Base-by-base conservation (phyloP, 306 rosid species). In the Hylodesmum podocarpum region DNA sequence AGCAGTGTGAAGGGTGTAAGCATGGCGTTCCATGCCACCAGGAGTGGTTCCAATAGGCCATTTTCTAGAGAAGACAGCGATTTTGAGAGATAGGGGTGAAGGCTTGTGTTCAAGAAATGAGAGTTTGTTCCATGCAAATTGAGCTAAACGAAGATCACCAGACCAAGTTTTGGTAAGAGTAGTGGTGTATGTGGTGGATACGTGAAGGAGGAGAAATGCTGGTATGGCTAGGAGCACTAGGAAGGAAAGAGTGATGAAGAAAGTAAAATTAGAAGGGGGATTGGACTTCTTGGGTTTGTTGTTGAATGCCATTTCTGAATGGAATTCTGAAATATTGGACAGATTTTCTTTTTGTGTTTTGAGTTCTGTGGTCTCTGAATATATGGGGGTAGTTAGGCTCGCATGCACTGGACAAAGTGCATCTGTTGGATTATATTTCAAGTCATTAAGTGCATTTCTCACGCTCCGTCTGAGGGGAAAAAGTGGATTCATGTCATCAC, bases 11-110 rank as follows among this genome's bases (percentile, higher is more conserved):
- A 95, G 91, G 5, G 97, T 95, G 81, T 88, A 79, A 3, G 97
- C 99, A 10, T 95, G 99, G 53, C 99, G 93, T 11, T 95, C 99
- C 99, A 95, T 95, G 84, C 99, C 99, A 0, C 99, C 99, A 0
- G 99, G 99, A 10, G 81, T 72, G 4, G 93, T 85, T 36, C 92
- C 87, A 16, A 85, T 86, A 2, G 99, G 99, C 99, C 99, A 95
- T 82, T 95, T 95, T 8, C 99, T 64, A 22, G 97, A 90, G 84
- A 95, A 95, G 22, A 92, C 99, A 0, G 97, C 97, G 53, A 95
- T 84, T 79, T 87, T 90, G 46, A 95, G 90, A 75, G 81, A 3
- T 43, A 77, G 27, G 0, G 86, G 85, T 6, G 92, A 77, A 16
- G 93, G 78, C 3, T 13, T 77, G 47, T 70, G 29, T 36, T 80